These are phyloP conservation scores for Mycena rebaudengoi DNA, from an alignment of 768 basidiomycete species.

Conservation along the genomic window DNA sequence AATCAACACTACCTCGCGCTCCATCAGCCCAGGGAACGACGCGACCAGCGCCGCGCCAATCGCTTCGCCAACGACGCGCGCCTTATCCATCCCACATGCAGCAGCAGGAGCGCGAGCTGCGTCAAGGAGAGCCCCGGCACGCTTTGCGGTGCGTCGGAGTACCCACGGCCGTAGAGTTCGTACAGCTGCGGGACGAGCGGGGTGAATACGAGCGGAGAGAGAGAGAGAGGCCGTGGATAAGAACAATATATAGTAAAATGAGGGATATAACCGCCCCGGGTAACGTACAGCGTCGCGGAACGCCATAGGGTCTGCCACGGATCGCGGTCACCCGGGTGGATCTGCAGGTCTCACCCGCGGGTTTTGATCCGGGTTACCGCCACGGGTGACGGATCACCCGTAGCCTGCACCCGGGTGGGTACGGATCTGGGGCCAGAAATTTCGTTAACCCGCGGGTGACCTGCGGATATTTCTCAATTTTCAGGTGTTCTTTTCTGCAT, in stretches of 20 bases:
- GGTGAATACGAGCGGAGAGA: conserved; percentile 81
- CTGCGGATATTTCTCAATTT: too few species aligned
- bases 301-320: too few species aligned
- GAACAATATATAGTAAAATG: conserved; percentile 73
- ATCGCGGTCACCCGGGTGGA: too few species aligned
- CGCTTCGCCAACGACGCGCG: conserved; percentile 70
- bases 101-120: conserved; percentile 86
- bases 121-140: conserved; percentile 73
- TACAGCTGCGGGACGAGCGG: conserved; percentile 78
- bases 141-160: conserved; percentile 77
- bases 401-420: too few species aligned
- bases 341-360: too few species aligned
- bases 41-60: conserved; percentile 76
- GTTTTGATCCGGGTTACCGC: too few species aligned
- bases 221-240: conserved; percentile 82
- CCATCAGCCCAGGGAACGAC: conserved; percentile 76
- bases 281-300: background rate
- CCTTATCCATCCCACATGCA: conserved; percentile 78
- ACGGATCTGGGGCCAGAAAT: too few species aligned
- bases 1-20: conserved; percentile 69
- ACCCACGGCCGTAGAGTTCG: conserved; percentile 85
- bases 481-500: too few species aligned
- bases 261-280: too few species aligned
- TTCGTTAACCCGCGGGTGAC: too few species aligned
- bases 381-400: too few species aligned